Evolutionary conservation across 495 filamentous ascomycete species (phyloP), one percentile per base, ranked within the genome.

Genomic region (Jackrogersella minutella): DNA sequence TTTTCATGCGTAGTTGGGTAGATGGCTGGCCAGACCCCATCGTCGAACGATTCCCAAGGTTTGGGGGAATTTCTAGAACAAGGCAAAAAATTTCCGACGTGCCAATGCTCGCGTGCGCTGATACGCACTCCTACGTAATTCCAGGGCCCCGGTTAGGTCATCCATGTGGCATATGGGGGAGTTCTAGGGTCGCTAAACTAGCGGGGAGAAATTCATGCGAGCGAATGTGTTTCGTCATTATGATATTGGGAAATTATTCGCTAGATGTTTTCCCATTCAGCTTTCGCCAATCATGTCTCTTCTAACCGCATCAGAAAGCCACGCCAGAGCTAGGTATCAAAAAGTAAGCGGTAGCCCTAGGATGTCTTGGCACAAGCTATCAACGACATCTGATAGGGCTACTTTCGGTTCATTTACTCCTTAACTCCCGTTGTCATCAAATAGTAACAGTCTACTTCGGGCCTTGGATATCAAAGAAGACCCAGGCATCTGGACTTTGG

Each of bases 1-100:
- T 60, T 34, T 69, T 44, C 59, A 64, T 69, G 66, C 49, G 59
- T 64, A 36, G 59, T 3, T 64, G 47, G 59, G 17, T 21, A 63
- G 49, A 50, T 50, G 41, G 34, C 53, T 30, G 55, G 49, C 55
- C 55, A 64, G 54, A 60, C 59, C 60, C 40, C 5, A n/a, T 46
- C 26, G 61, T 69, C 66, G 60, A 64, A 69, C 36, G 66, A 69
- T 64, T 37, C 9, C 56, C 47, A 46, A 21, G 41, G 8, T 37
- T 36, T 36, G 3, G 7, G 3, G 7, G 3, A 3, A 3, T 43
- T 64, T 69, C 66, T 64, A 68, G 65, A 68, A 68, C 17, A 54
- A 28, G 13, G 34, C 39, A 10, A 59, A 59, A 46, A 50, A 16
- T 54, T 31, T 49, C 59, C 66, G 55, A 39, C 40, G 26, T 56